Evolutionary conservation across 1,284 basidiomycete genomes (phyloP).

Genomic region (Pholiota adiposa): DNA sequence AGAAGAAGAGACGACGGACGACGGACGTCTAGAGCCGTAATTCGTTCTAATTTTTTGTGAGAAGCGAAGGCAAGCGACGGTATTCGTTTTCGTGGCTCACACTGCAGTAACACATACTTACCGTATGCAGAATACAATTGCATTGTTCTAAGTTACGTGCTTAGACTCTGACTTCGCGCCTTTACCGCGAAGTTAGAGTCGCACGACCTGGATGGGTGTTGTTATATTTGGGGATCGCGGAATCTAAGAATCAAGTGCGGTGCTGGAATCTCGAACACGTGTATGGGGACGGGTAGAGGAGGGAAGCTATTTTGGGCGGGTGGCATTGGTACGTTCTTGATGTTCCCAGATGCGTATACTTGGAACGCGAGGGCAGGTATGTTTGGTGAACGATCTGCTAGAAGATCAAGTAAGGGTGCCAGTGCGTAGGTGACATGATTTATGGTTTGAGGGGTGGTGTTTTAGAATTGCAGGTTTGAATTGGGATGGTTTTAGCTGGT

Average conservation of each 20-base stretch:
- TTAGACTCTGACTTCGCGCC: too few species aligned
- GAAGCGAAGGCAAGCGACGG: background rate
- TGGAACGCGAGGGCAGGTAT: too few species aligned
- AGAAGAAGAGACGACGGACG: background rate
- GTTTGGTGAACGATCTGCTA: too few species aligned
- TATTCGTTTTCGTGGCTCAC: too few species aligned
- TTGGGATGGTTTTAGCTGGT: background rate
- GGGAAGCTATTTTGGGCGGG: background rate
- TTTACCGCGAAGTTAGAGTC: background rate
- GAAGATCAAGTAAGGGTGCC: too few species aligned
- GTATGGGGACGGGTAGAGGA: background rate
- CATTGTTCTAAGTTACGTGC: too few species aligned
- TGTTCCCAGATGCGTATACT: background rate
- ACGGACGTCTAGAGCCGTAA: too few species aligned
- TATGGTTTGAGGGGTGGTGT: too few species aligned
- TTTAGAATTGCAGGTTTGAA: background rate
- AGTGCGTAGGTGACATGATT: too few species aligned
- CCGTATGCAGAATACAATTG: too few species aligned
- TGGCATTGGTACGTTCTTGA: background rate
- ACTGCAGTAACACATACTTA: too few species aligned
- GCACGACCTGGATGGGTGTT: background rate
- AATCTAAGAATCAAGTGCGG: background rate
- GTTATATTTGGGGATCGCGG: background rate
- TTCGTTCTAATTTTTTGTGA: too few species aligned
- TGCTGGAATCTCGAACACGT: constrained; percentile 1